Conservation (phyloP, 2,329 filamentous ascomycete species). For the Aspergillus brasiliensis region DNA sequence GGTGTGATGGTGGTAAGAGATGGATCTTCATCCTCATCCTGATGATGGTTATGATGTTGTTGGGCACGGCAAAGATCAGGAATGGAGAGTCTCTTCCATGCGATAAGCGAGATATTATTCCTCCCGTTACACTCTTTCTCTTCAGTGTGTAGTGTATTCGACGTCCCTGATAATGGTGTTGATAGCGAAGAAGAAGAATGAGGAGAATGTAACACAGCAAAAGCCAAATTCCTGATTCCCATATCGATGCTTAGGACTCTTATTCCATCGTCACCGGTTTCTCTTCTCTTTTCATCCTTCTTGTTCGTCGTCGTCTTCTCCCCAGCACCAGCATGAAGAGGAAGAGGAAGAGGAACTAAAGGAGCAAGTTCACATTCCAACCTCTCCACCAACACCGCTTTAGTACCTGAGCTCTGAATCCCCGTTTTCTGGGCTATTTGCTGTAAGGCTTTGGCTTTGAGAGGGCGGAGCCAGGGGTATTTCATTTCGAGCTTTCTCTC, state of each 20-base stretch:
- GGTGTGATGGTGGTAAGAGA: neutral
- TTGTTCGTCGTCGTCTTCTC: neutral
- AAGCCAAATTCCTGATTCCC: conserved; percentile 80
- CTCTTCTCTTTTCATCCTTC: neutral
- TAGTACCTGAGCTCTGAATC: conserved; percentile 61
- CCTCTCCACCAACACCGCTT: conserved; percentile 56
- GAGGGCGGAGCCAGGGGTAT: conserved; percentile 37
- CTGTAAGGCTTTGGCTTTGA: conserved; percentile 60
- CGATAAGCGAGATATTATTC: conserved; percentile 29
- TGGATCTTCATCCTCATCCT: neutral
- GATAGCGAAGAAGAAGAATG: neutral
- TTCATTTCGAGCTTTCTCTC: neutral
- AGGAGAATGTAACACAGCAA: conserved; percentile 58
- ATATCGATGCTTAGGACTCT: conserved; percentile 79
- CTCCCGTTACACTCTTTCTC: neutral
- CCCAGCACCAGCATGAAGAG: neutral
- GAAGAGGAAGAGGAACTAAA: neutral
- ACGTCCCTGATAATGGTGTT: too few relatives aligned
- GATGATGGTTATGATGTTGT: neutral
- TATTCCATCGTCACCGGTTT: conserved; percentile 16
- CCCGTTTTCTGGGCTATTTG: conserved; percentile 64
- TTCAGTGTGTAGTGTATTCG: too few relatives aligned
- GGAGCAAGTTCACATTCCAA: conserved; percentile 40
- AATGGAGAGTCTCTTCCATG: conserved; percentile 47
- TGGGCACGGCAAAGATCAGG: conserved; percentile 18